Evolutionary conservation across 2,329 filamentous ascomycete genomes (phyloP).

Genomic region (Fusarium virguliforme): DNA sequence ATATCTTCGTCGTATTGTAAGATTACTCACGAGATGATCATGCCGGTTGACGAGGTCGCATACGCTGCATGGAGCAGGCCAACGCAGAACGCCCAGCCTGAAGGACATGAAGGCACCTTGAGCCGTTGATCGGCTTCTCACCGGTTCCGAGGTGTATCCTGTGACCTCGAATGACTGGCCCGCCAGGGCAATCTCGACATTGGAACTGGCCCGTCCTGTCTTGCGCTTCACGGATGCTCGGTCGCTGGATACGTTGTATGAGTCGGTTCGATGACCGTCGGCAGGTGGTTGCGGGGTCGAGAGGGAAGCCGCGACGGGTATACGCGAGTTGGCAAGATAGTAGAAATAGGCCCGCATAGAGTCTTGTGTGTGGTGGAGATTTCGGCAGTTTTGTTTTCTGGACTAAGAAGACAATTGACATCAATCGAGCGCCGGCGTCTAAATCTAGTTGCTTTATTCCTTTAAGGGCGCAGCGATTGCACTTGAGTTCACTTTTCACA

Average conservation of each 20-base stretch:
- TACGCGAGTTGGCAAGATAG: too few relatives aligned
- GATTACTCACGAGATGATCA: slow-evolving; percentile 10
- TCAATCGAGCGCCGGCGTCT: too few relatives aligned
- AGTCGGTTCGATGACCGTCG: background rate
- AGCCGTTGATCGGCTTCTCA: background rate
- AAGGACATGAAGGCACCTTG: slow-evolving; percentile 12
- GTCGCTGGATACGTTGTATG: background rate
- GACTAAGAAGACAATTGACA: too few relatives aligned
- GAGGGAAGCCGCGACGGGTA: background rate
- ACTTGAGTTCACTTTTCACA: background rate
- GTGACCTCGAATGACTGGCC: background rate
- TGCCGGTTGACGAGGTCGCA: slow-evolving; percentile 6
- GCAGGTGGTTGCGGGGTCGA: background rate
- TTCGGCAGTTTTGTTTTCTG: too few relatives aligned
- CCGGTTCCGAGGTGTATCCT: slow-evolving; percentile 1
- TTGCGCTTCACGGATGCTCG: background rate
- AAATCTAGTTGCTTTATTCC: background rate
- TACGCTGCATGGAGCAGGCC: slow-evolving; percentile 6
- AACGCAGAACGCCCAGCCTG: slow-evolving; percentile 3
- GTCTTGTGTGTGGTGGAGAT: too few relatives aligned
- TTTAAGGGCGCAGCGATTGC: background rate
- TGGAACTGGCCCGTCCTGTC: background rate
- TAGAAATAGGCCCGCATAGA: too few relatives aligned
- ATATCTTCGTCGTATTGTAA: background rate
- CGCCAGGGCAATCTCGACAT: background rate